phyloP scores from a whole-genome alignment of 129 eudicot genomes.

The Escallonia herrerae region DNA sequence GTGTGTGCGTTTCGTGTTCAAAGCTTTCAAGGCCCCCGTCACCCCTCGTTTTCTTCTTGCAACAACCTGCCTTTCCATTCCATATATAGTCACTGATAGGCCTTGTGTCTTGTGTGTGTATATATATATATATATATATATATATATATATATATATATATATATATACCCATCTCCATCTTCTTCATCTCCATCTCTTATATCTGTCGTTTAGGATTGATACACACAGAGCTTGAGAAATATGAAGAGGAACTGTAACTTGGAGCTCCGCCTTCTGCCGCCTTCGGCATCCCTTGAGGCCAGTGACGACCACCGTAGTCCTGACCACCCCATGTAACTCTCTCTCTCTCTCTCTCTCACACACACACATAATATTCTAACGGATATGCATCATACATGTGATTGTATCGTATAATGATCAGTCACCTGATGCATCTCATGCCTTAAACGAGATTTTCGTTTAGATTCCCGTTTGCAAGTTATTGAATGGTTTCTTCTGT shows the following conservation, averaged over 20 bases:
- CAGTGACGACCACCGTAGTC: background rate
- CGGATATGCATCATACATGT: background rate
- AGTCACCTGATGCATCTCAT: too few species aligned
- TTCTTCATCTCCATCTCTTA: background rate
- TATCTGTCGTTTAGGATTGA: background rate
- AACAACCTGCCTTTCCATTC: background rate
- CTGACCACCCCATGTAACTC: background rate
- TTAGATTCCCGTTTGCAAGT: too few species aligned
- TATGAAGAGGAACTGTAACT: constrained; percentile 5
- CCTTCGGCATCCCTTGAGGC: background rate
- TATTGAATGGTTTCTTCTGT: background rate
- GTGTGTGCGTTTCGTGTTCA: background rate
- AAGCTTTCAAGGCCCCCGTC: background rate
- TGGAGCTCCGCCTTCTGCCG: constrained; percentile 9
- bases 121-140: too few species aligned
- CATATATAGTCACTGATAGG: background rate
- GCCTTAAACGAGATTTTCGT: too few species aligned
- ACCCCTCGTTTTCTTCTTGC: background rate
- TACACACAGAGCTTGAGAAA: background rate
- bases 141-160: too few species aligned
- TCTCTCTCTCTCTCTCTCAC: background rate
- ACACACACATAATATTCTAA: too few species aligned
- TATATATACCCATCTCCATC: background rate
- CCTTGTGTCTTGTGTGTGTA: background rate
- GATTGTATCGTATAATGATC: background rate